These are phyloP conservation scores for Ophiocordyceps australis DNA, from an alignment of 2,329 filamentous ascomycete genomes.

Conservation along the genomic window DNA sequence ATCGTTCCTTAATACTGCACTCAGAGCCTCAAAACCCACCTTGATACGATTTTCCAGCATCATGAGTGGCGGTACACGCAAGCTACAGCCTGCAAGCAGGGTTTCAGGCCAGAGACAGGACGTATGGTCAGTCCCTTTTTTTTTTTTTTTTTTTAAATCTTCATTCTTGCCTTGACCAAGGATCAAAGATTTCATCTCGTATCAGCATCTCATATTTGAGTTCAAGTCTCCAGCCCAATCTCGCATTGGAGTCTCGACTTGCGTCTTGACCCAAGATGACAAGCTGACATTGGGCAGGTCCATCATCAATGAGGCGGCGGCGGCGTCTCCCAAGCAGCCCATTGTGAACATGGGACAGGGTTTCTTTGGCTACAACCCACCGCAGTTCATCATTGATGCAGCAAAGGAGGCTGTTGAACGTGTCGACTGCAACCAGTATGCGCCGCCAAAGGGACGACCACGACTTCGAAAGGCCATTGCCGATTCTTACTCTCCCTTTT, in stretches of 20 bases:
- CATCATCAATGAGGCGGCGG: constrained; percentile 48
- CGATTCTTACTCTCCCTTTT: constrained; percentile 79
- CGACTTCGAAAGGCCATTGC: constrained; percentile 85
- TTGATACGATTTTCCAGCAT: constrained; percentile 7
- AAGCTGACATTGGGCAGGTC: constrained; percentile 29
- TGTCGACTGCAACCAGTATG: constrained; percentile 98
- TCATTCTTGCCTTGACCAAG: too few species aligned
- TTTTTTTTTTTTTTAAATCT: too few species aligned
- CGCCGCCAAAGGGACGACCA: constrained; percentile 82
- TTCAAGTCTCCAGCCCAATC: too few species aligned
- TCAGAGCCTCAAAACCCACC: too few species aligned
- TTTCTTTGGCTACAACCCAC: constrained; percentile 88
- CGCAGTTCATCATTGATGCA: constrained; percentile 75
- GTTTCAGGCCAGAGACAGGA: constrained; percentile 30
- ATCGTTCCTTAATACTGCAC: too few species aligned
- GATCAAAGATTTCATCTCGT: too few species aligned
- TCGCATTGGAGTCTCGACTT: too few species aligned
- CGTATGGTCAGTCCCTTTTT: constrained; percentile 34
- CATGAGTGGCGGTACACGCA: constrained; percentile 24
- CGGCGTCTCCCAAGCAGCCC: constrained; percentile 41
- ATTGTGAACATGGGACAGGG: constrained; percentile 49
- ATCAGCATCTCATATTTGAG: too few species aligned
- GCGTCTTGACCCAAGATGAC: too few species aligned
- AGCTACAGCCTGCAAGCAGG: constrained; percentile 29
- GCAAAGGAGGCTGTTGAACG: constrained; percentile 77